Base-by-base conservation (phyloP, 2,329 filamentous ascomycete species). In the Fusarium lateritium region DNA sequence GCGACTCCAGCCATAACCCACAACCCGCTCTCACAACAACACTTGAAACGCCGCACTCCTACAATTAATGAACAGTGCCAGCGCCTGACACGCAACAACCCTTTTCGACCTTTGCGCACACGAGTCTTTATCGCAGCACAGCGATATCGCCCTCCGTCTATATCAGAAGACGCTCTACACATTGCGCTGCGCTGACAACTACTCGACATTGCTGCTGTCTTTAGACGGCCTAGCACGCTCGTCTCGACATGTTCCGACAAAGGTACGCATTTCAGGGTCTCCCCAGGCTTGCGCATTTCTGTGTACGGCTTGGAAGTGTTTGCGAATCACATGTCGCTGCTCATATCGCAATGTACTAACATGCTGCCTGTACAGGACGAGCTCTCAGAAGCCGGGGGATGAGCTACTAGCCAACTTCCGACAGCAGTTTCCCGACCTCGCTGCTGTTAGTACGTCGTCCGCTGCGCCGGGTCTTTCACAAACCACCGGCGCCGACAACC, bases 361-460 rank as follows among this genome's bases (percentile, higher is more conserved):
- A 57, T 36, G 39, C 31, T 22, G 44, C 45, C 10, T 44, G 22
- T 47, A 10, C 72, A 93, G 91, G 82, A 92, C 88, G 76, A 94
- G 88, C 79, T 90, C 92, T 57, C 92, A 94, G 80, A 97, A 97
- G 83, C 94, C 94, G 57, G 90, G 89, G 79, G 92, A 94, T 77
- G 93, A 94, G 75, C 86, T 97, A 76, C 90, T 96, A 78, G 90
- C 90, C 80, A 90, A 89, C 79, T 97, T 97, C 82, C 92, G 92
- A 79, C 89, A 93, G 75, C 90, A 89, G 72, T 97, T 97, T 76
- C 92, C 93, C 46, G 89, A 94, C 74, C 84, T 97, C 65, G 83
- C 86, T 58, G 82, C 86, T 54, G 83, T 85, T 61, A 83, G 83
- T 71, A 78, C 85, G 53, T 77, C 82, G 60, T 75, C 84, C 55